Base-by-base conservation (phyloP, 176 grass and related monocot species). In the Triticum timopheevii region DNA sequence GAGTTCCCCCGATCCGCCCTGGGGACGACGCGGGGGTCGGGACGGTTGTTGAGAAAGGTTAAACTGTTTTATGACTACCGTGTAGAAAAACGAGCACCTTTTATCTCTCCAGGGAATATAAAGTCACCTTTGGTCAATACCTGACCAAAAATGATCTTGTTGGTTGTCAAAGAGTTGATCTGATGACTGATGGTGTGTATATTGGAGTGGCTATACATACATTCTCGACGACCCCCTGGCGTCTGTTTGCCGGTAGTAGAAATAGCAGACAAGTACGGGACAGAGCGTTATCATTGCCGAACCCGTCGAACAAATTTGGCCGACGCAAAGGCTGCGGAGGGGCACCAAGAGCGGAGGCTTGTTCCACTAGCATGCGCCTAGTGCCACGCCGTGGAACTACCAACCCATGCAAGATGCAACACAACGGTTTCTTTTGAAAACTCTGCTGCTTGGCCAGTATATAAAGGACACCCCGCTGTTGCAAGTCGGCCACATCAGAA, bases 251-350 rank as follows among this genome's bases (percentile, higher is more conserved):
- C 15, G 16, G 50, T 19, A 54, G 50, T 19, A 38, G 70, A 65
- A 54, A 28, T 44, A 85, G 24, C 45, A 69, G 61, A 38, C 61
- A 76, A 23, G 23, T 47, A 6, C 25, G 69, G 88, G 56, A 13
- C 61, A 22, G 23, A 50, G 4, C 4, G 25, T 76, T 81, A 69
- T 47, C 64, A 30, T 66, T 7, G 71, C 80, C 85, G 76, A 87
- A 87, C 34, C 45, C 12, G 61, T 35, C 45, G 85, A 62, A 84
- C 15, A 38, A 64, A 61, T 87, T 61, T 8, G 31, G 81, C 76
- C 80, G 85, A 87, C 76, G 69, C 76, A 91, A 91, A 91, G 89
- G 81, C 61, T 76, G 89, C 88, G 71, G 15, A 49, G 71, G 15
- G 38, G 28, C 77, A 62, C 1, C 25, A 67, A 69, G 62, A 59